phyloP scores from a whole-genome alignment of 805 yeast genomes.

The Yamadazyma nakazawae region DNA sequence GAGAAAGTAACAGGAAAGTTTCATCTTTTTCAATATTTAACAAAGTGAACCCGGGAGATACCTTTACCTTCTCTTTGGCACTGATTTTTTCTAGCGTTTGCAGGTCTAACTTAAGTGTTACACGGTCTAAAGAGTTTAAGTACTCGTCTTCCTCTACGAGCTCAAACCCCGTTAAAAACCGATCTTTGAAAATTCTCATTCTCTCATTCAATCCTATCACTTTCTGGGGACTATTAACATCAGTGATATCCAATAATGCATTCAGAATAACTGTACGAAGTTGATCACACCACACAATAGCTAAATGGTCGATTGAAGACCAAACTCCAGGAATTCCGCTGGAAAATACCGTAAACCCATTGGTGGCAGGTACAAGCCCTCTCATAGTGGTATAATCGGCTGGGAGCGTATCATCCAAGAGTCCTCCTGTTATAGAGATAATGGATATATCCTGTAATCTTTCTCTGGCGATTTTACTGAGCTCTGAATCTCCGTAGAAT shows the following conservation, averaged over 20 bases:
- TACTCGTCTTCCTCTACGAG: neutral
- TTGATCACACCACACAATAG: constrained; percentile 96
- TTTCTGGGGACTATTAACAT: constrained; percentile 42
- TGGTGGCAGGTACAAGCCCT: constrained; percentile 63
- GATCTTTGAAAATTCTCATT: constrained; percentile 52
- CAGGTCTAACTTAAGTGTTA: neutral
- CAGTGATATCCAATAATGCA: constrained; percentile 58
- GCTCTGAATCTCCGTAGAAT: constrained; percentile 26
- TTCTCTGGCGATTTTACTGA: constrained; percentile 34
- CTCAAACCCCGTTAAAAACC: constrained; percentile 58
- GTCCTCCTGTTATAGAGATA: constrained; percentile 88
- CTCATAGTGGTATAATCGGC: constrained; percentile 83
- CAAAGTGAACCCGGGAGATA: neutral
- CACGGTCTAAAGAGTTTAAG: neutral
- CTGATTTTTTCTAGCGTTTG: too few species aligned
- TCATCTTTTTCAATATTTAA: neutral
- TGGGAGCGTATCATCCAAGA: constrained; percentile 72
- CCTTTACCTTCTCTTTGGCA: neutral
- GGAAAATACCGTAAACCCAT: constrained; percentile 82
- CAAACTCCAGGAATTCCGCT: constrained; percentile 88
- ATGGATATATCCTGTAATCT: constrained; percentile 60
- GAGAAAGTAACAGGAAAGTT: constrained; percentile 2
- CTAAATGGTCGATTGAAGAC: constrained; percentile 92
- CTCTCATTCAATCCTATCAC: constrained; percentile 54
- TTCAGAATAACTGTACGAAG: constrained; percentile 61